phyloP scores from a whole-genome alignment of 352 stramenopile species.

The Pythium periplocum region DNA sequence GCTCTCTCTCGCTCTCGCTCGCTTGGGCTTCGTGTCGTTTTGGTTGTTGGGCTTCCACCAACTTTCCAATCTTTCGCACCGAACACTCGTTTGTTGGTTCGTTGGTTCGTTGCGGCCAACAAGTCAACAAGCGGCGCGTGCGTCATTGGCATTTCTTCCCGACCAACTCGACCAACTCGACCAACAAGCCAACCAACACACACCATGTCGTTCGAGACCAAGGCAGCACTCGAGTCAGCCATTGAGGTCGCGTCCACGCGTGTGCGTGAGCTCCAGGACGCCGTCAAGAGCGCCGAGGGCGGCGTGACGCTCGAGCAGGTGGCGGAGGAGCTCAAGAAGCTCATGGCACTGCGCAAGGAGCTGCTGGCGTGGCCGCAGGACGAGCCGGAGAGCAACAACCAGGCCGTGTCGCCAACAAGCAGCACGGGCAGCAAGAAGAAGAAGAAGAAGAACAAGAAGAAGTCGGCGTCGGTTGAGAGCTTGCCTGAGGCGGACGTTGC shows the following conservation, averaged over 20 bases:
- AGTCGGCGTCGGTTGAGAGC: constrained; percentile 3
- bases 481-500: not conserved
- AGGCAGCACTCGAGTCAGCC: constrained; percentile 35
- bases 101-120: not conserved
- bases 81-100: constrained; percentile 1
- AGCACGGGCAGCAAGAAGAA: constrained; percentile 20
- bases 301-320: constrained; percentile 43
- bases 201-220: constrained; percentile 41
- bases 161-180: not conserved
- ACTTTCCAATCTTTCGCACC: not conserved
- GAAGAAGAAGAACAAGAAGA: constrained; percentile 25
- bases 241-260: constrained; percentile 47
- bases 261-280: constrained; percentile 56
- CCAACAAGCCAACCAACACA: constrained; percentile 6
- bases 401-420: constrained; percentile 15
- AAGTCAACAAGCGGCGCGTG: no score
- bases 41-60: no score
- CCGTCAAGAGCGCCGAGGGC: constrained; percentile 31
- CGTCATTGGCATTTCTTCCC: not conserved
- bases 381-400: constrained; percentile 20
- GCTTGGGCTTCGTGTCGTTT: no score
- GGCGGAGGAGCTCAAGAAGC: constrained; percentile 43
- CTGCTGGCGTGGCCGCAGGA: constrained; percentile 40
- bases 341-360: constrained; percentile 67
- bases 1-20: no score